Evolutionary conservation across 345 rosid species (phyloP).

Genomic region (Crucihimalaya himalaica): DNA sequence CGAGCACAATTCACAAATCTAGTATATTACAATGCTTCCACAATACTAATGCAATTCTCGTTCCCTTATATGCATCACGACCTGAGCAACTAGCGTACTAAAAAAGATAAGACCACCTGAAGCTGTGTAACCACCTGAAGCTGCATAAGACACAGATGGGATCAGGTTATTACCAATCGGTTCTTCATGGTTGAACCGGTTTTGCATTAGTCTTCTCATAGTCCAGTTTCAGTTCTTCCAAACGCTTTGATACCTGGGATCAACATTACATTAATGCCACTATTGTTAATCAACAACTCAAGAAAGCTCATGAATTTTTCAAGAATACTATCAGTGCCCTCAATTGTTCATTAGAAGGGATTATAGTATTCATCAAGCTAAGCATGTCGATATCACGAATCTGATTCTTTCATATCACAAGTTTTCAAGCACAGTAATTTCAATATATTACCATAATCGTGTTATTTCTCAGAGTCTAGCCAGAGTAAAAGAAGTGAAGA

Average conservation of each 20-base stretch:
- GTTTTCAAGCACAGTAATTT: background rate
- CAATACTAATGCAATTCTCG: too few species aligned
- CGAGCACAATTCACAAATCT: too few species aligned
- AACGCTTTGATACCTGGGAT: conserved; percentile 66
- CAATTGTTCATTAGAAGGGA: background rate
- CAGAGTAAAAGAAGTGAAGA: background rate
- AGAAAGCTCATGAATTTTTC: background rate
- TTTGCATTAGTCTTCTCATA: conserved; percentile 59
- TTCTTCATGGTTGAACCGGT: conserved; percentile 38
- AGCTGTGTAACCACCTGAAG: too few species aligned
- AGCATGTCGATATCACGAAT: background rate
- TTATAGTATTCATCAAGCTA: background rate
- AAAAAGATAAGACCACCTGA: too few species aligned
- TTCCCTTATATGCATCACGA: too few species aligned
- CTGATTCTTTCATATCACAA: conserved; percentile 1
- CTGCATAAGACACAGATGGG: too few species aligned
- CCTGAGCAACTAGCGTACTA: too few species aligned
- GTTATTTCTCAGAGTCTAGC: background rate
- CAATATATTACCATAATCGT: background rate
- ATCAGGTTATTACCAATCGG: conserved; percentile 3
- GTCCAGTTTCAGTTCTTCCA: conserved; percentile 64
- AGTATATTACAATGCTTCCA: too few species aligned
- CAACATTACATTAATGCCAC: background rate
- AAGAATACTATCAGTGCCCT: background rate
- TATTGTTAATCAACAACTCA: background rate